phyloP scores from a whole-genome alignment of 768 basidiomycete genomes.

The Tricholoma terreum region DNA sequence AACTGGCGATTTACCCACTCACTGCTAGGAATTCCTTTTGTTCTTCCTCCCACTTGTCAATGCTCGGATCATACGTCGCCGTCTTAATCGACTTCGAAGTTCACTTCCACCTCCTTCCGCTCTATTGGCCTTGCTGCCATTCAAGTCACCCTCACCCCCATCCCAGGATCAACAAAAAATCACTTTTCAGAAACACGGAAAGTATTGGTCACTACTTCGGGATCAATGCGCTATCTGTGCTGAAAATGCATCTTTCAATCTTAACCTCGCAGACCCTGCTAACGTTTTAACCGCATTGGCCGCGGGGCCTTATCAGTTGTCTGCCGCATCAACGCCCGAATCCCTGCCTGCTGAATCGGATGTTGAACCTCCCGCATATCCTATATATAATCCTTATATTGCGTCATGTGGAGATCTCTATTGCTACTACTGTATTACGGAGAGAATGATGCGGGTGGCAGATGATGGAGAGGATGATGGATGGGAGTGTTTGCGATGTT shows the following conservation, averaged over 20 bases:
- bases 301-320: slow-evolving; percentile 7
- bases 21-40: slow-evolving; percentile 83
- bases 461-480: slow-evolving; percentile 58
- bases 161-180: background rate
- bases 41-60: slow-evolving; percentile 88
- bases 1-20: background rate
- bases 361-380: slow-evolving; percentile 50
- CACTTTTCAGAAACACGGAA: slow-evolving; percentile 43
- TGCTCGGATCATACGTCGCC: slow-evolving; percentile 59
- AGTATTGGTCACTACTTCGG: slow-evolving; percentile 63
- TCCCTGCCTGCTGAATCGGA: slow-evolving; percentile 24
- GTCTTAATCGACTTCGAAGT: slow-evolving; percentile 38
- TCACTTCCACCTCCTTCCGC: slow-evolving; percentile 24
- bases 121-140: slow-evolving; percentile 30
- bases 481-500: slow-evolving; percentile 88
- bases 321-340: slow-evolving; percentile 15
- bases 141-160: slow-evolving; percentile 6
- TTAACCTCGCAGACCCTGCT: slow-evolving; percentile 52
- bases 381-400: slow-evolving; percentile 79
- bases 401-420: slow-evolving; percentile 84
- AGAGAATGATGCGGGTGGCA: slow-evolving; percentile 70
- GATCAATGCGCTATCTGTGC: slow-evolving; percentile 91
- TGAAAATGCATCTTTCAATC: slow-evolving; percentile 64
- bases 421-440: slow-evolving; percentile 92
- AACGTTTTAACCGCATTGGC: slow-evolving; percentile 44